A percentile compares a stretch with the other conserved stretches of the same genome.
Conservation (phyloP, 1,284 basidiomycete species). For the Tylopilus sp. region DNA sequence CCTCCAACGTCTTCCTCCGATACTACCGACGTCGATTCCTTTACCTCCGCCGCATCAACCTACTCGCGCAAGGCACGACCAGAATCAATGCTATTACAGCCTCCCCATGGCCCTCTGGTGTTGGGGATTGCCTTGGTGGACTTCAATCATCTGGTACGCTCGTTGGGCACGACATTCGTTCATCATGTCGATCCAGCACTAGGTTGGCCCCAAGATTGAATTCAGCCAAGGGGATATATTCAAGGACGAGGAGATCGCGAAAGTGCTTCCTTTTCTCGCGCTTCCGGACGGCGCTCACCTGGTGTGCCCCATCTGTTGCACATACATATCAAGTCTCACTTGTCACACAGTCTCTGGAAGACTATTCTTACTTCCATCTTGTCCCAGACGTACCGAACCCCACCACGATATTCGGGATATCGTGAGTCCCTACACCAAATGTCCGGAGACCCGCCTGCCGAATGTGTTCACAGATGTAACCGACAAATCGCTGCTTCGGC, state of each 20-base stretch:
- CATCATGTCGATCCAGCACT: conserved; percentile 28
- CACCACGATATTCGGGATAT: conserved; percentile 91
- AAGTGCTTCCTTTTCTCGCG: conserved; percentile 94
- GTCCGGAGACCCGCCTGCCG: neutral
- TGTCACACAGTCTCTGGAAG: conserved; percentile 77
- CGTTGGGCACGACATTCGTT: conserved; percentile 16
- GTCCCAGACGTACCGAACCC: conserved; percentile 72
- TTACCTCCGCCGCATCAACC: conserved; percentile 66
- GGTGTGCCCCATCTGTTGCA: conserved; percentile 52
- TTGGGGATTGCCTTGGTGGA: conserved; percentile 87
- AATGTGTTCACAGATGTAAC: conserved; percentile 73
- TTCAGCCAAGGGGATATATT: conserved; percentile 75
- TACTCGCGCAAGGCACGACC: conserved; percentile 78
- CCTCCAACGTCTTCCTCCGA: conserved; percentile 60
- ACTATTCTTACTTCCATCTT: conserved; percentile 96
- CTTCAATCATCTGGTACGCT: conserved; percentile 84
- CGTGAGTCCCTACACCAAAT: conserved; percentile 58
- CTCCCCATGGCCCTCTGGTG: conserved; percentile 66
- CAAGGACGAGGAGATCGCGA: conserved; percentile 80
- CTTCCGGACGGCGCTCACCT: conserved; percentile 96
- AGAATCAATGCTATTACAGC: conserved; percentile 71
- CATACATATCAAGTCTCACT: conserved; percentile 22
- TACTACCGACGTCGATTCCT: conserved; percentile 60
- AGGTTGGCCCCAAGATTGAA: conserved; percentile 92
- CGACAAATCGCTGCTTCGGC: conserved; percentile 88